Percentiles rank a stretch among this genome's conserved stretches.
Evolutionary conservation across 208 protist genomes (phyloP).

Genomic region (Histomonas meleagridis): DNA sequence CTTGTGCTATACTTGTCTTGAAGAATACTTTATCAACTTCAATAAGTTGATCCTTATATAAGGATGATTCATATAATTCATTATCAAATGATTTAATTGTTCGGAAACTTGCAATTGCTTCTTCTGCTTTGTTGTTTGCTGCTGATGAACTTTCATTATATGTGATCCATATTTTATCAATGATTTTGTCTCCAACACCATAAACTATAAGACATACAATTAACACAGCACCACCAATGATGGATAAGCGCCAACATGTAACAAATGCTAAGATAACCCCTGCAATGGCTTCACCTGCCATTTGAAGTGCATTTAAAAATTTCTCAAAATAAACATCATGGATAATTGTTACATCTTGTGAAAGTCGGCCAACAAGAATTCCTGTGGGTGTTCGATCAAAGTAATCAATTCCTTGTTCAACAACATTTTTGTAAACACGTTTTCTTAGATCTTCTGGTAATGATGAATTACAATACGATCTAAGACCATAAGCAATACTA

Average conservation of each 20-base stretch:
- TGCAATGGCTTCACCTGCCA: not conserved
- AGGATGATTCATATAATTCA: not conserved
- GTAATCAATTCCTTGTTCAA: not conserved
- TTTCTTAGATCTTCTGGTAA: not conserved
- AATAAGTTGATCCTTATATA: not conserved
- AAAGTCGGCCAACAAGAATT: not conserved
- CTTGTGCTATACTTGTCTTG: not conserved
- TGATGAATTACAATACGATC: too few relatives aligned
- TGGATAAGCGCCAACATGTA: not conserved
- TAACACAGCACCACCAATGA: not conserved
- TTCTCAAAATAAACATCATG: not conserved
- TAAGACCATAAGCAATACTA: too few relatives aligned
- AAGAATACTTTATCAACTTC: not conserved
- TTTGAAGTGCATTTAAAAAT: too few relatives aligned
- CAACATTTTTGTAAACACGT: not conserved
- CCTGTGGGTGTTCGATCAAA: not conserved
- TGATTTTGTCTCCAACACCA: not conserved
- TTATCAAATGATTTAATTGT: not conserved
- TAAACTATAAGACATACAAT: not conserved
- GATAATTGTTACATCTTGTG: not conserved
- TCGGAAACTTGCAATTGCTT: not conserved
- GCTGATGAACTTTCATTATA: not conserved
- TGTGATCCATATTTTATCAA: slow-evolving; percentile 20
- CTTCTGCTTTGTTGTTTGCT: not conserved
- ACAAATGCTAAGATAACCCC: not conserved